phyloP scores from a whole-genome alignment of 2,329 filamentous ascomycete species.

The Nothophaeocryptopus gaeumannii region DNA sequence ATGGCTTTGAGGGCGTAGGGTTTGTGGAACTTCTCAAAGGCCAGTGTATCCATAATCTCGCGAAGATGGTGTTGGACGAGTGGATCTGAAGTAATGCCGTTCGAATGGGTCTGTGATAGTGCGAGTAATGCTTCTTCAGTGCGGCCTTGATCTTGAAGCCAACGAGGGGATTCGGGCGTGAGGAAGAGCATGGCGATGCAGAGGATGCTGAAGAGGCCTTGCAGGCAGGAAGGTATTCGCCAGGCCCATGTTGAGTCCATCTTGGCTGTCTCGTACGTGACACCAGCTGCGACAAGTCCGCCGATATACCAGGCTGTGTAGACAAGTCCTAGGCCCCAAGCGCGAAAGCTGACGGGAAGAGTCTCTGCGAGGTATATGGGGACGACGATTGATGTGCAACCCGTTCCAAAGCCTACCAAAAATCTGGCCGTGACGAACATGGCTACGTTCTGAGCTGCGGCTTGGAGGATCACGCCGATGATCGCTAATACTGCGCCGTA shows the following conservation, averaged over 20 bases:
- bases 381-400: slow-evolving; percentile 5
- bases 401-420: slow-evolving; percentile 32
- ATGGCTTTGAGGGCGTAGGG: slow-evolving; percentile 5
- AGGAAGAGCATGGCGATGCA: slow-evolving; percentile 47
- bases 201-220: slow-evolving; percentile 46
- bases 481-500: slow-evolving; percentile 44
- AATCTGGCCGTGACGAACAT: slow-evolving; percentile 42
- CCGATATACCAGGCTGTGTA: slow-evolving; percentile 44
- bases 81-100: slow-evolving; percentile 5
- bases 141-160: slow-evolving; percentile 53
- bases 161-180: slow-evolving; percentile 59
- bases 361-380: slow-evolving; percentile 9
- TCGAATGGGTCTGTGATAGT: slow-evolving; percentile 7
- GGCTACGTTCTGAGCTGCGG: slow-evolving; percentile 37
- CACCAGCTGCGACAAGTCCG: slow-evolving; percentile 45
- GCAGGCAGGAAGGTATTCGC: slow-evolving; percentile 52
- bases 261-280: slow-evolving; percentile 43
- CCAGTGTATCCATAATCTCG: slow-evolving; percentile 9
- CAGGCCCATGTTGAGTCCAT: slow-evolving; percentile 47
- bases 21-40: slow-evolving; percentile 7
- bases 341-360: slow-evolving; percentile 6
- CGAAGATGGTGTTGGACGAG: slow-evolving; percentile 3
- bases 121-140: slow-evolving; percentile 43
- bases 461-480: slow-evolving; percentile 41
- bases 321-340: slow-evolving; percentile 16